Conservation (phyloP, 768 basidiomycete species). For the Termitomyces sp. region DNA sequence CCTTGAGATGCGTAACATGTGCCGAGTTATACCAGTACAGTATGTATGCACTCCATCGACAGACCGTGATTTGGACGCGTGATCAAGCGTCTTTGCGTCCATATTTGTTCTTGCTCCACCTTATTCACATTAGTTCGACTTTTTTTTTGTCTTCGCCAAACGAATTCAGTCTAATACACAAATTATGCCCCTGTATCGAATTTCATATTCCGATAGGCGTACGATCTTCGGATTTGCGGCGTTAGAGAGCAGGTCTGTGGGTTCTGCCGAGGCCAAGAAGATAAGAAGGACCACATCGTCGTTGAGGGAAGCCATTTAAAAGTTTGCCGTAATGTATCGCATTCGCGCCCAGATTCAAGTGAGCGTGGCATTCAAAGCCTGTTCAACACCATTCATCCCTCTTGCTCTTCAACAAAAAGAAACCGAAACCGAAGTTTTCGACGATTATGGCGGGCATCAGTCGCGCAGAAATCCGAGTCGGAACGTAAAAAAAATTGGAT, state of each 20-base stretch:
- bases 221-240: not conserved
- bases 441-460: not conserved
- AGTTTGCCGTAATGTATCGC: not conserved
- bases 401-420: not conserved
- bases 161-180: not conserved
- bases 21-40: not conserved
- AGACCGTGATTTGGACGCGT: not conserved
- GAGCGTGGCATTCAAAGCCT: not conserved
- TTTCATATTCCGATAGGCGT: not conserved
- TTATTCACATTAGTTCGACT: not conserved
- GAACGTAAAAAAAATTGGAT: not conserved
- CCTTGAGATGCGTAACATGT: not conserved
- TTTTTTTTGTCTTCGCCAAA: not conserved
- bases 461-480: not conserved
- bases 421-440: not conserved
- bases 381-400: not conserved
- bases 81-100: not conserved
- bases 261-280: not conserved
- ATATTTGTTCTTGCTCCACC: not conserved
- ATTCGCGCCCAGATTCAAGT: not conserved
- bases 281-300: not conserved
- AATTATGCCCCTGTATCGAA: not conserved
- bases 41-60: not conserved
- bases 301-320: not conserved
- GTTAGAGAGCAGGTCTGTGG: not conserved